Evolutionary conservation across 2,329 filamentous ascomycete genomes (phyloP).

Genomic region (Neonectria sp.): DNA sequence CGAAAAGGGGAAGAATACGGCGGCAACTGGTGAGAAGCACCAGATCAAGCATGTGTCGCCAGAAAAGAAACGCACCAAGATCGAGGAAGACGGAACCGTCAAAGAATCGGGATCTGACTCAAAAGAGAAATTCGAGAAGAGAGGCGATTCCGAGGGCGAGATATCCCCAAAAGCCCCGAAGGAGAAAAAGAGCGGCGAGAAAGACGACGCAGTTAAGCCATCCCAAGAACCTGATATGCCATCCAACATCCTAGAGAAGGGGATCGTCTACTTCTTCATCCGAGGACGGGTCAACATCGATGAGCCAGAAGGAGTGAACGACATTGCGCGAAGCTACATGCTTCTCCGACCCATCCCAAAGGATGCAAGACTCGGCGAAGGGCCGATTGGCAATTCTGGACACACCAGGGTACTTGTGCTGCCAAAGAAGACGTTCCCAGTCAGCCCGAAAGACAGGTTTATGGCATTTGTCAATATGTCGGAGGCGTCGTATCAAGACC

Average conservation of each 20-base stretch:
- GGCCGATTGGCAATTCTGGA: constrained; percentile 62
- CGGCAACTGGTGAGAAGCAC: constrained; percentile 48
- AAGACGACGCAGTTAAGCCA: constrained; percentile 38
- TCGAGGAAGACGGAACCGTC: constrained; percentile 11
- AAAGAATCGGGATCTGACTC: constrained; percentile 3
- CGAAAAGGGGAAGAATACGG: constrained; percentile 26
- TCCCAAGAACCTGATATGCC: constrained; percentile 52
- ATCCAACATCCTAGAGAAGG: constrained; percentile 83
- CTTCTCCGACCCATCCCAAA: constrained; percentile 80
- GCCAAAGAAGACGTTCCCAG: constrained; percentile 88
- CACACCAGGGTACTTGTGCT: constrained; percentile 82
- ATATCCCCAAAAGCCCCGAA: constrained; percentile 5
- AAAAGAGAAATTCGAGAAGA: constrained; percentile 23
- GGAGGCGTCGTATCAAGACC: constrained; percentile 73
- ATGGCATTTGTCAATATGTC: constrained; percentile 89
- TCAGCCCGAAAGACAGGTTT: constrained; percentile 77
- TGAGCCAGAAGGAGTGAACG: constrained; percentile 76
- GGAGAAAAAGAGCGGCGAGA: constrained; percentile 18
- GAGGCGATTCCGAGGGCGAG: constrained; percentile 8
- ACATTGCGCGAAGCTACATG: constrained; percentile 85
- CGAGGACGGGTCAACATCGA: constrained; percentile 82
- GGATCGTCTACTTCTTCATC: constrained; percentile 92
- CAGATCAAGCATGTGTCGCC: constrained; percentile 46
- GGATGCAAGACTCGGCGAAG: constrained; percentile 73
- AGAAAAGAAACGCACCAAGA: constrained; percentile 48